These are phyloP conservation scores for Pleurotus djamor DNA, from an alignment of 768 basidiomycete genomes.

Conservation along the genomic window DNA sequence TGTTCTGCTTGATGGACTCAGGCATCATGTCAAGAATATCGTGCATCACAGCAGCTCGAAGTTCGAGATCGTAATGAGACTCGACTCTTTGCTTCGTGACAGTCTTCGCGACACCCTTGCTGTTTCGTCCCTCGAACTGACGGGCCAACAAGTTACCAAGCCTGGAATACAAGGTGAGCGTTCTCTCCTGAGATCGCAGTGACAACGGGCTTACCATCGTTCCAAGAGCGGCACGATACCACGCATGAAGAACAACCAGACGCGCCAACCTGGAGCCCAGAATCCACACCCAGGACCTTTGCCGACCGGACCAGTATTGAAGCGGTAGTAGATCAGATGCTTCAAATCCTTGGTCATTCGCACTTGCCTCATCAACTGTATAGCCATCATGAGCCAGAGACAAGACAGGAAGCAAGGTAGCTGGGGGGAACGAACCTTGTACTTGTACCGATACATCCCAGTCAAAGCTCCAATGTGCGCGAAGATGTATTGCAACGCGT, in stretches of 20 bases:
- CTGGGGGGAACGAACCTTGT: slow-evolving; percentile 62
- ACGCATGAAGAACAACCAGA: slow-evolving; percentile 99
- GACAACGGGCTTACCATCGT: slow-evolving; percentile 58
- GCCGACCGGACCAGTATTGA: slow-evolving; percentile 99
- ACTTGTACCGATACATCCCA: slow-evolving; percentile 99
- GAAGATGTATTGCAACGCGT: slow-evolving; percentile 97
- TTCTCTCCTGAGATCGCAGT: neutral
- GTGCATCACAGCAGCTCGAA: slow-evolving; percentile 99
- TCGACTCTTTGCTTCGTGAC: slow-evolving; percentile 99
- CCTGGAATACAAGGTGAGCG: slow-evolving; percentile 28
- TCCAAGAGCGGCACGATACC: slow-evolving; percentile 98
- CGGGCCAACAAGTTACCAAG: slow-evolving; percentile 95
- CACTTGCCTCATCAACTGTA: slow-evolving; percentile 95
- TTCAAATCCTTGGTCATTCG: slow-evolving; percentile 99
- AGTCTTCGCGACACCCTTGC: slow-evolving; percentile 94
- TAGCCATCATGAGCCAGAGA: slow-evolving; percentile 8
- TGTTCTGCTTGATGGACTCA: slow-evolving; percentile 98
- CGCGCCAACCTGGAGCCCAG: slow-evolving; percentile 99
- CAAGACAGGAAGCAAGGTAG: neutral
- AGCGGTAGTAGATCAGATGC: slow-evolving; percentile 97
- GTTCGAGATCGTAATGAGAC: slow-evolving; percentile 96
- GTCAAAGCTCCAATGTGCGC: slow-evolving; percentile 97
- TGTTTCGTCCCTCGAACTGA: slow-evolving; percentile 98
- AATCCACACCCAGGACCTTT: slow-evolving; percentile 99
- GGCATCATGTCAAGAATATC: slow-evolving; percentile 99